Evolutionary conservation across 441 rosid species (phyloP).

Genomic region (Geranium incanum): DNA sequence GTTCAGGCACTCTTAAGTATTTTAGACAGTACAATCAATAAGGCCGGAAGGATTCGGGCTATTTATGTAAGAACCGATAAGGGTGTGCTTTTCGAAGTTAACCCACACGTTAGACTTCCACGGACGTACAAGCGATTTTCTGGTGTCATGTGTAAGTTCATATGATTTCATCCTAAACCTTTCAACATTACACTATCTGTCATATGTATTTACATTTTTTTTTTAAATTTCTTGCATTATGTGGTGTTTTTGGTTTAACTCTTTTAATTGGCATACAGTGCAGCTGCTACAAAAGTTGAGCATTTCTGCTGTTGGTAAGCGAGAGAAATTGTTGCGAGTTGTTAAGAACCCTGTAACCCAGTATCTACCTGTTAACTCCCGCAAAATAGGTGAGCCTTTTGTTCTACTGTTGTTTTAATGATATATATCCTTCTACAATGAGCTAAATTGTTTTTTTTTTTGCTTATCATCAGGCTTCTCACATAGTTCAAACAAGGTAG

Average conservation of each 20-base stretch:
- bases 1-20: slow-evolving; percentile 68
- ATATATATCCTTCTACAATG: not conserved
- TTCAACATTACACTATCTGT: not conserved
- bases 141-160: slow-evolving; percentile 59
- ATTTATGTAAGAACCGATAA: slow-evolving; percentile 66
- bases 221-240: too few species aligned
- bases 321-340: slow-evolving; percentile 47
- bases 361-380: slow-evolving; percentile 37
- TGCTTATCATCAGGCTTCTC: slow-evolving; percentile 52
- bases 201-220: not conserved
- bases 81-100: slow-evolving; percentile 77
- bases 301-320: slow-evolving; percentile 42
- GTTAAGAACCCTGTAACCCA: slow-evolving; percentile 46
- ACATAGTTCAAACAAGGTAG: slow-evolving; percentile 58
- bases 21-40: slow-evolving; percentile 71
- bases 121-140: slow-evolving; percentile 72
- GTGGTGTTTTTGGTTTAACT: not conserved
- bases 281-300: slow-evolving; percentile 52
- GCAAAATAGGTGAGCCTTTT: slow-evolving; percentile 43
- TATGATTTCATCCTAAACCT: slow-evolving; percentile 2
- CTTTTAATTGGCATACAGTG: slow-evolving; percentile 32
- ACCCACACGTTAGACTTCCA: slow-evolving; percentile 76
- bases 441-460: not conserved
- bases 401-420: not conserved
- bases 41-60: slow-evolving; percentile 68